These are phyloP conservation scores for Termitomyces sp. DNA, from an alignment of 768 basidiomycete species.

Conservation along the genomic window DNA sequence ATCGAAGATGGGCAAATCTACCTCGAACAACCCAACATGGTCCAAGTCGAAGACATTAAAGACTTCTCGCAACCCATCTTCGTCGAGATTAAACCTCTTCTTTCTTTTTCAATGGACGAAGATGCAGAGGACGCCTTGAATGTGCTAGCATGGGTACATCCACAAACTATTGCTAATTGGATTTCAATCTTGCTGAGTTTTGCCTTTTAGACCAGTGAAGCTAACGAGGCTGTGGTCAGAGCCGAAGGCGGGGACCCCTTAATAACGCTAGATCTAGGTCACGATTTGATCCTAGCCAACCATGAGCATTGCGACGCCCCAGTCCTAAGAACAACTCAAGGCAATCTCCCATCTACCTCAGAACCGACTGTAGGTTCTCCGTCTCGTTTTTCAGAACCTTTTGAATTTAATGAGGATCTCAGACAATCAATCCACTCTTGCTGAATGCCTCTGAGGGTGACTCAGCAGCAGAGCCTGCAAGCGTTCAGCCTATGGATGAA, in stretches of 20 bases:
- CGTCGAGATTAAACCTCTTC: conserved; percentile 5
- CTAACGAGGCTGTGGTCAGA: not conserved
- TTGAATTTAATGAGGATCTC: not conserved
- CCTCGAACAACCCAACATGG: not conserved
- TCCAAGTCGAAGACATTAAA: not conserved
- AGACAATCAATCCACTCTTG: not conserved
- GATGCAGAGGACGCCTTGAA: not conserved
- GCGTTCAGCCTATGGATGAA: not conserved
- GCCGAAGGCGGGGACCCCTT: too few species aligned
- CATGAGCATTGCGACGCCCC: not conserved
- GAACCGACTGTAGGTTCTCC: not conserved
- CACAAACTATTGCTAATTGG: not conserved
- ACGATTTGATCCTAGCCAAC: not conserved
- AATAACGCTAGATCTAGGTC: too few species aligned
- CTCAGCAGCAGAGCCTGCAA: not conserved
- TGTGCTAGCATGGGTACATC: not conserved
- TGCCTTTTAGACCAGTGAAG: not conserved
- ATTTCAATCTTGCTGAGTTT: not conserved
- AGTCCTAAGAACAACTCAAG: not conserved
- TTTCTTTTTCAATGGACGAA: not conserved
- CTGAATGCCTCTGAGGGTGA: not conserved
- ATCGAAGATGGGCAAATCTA: not conserved
- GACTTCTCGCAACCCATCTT: not conserved
- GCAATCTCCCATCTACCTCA: not conserved
- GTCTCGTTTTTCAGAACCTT: not conserved